These are phyloP conservation scores for Phaseolus lunatus DNA, from an alignment of 306 rosid species.

Conservation along the genomic window DNA sequence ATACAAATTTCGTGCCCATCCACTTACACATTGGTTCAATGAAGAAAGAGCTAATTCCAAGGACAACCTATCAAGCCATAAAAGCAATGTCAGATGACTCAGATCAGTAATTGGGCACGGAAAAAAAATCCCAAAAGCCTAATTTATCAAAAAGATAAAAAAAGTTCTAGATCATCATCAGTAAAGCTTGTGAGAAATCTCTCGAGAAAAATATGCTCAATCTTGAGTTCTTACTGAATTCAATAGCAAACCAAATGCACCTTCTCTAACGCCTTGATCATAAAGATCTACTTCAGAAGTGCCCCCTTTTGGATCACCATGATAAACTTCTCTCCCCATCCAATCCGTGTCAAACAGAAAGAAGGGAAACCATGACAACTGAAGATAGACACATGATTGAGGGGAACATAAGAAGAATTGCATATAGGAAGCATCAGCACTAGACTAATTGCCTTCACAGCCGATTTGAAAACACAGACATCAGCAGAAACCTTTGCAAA, in stretches of 20 bases:
- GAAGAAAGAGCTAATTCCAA: constrained; percentile 89
- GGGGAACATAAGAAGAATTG: constrained; percentile 41
- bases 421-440: constrained; percentile 42
- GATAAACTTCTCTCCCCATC: constrained; percentile 99
- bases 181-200: constrained; percentile 13
- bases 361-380: constrained; percentile 98
- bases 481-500: constrained; percentile 40
- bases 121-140: neutral
- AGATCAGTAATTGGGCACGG: constrained; percentile 34
- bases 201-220: constrained; percentile 45
- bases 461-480: constrained; percentile 18
- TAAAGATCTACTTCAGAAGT: constrained; percentile 60
- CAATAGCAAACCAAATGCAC: constrained; percentile 99
- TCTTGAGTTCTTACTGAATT: constrained; percentile 95
- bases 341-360: constrained; percentile 97
- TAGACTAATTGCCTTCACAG: constrained; percentile 34
- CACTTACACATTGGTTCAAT: constrained; percentile 95
- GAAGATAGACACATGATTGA: constrained; percentile 45
- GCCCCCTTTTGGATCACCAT: constrained; percentile 92
- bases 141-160: constrained; percentile 15
- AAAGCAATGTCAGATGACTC: constrained; percentile 33
- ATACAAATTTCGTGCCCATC: constrained; percentile 89
- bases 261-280: constrained; percentile 97
- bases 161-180: constrained; percentile 2
- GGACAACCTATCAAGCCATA: constrained; percentile 73